A percentile compares a stretch with the other conserved stretches of the same genome.
These are phyloP conservation scores for Solanum medicagineum DNA, from an alignment of 257 asterid species.

Conservation along the genomic window DNA sequence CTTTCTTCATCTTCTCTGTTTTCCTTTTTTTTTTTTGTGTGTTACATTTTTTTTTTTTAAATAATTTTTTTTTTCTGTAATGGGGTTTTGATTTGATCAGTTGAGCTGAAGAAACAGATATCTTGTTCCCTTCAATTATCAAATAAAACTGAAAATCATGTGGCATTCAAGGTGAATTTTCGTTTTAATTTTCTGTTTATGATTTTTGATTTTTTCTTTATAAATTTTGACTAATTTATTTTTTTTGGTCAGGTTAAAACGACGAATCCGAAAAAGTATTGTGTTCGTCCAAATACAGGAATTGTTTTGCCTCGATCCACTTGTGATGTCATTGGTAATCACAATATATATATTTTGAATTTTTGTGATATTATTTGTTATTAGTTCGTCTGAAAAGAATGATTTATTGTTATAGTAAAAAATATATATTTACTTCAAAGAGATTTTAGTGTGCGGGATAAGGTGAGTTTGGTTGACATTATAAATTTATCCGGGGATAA, in stretches of 20 bases:
- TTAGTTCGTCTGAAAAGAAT: background rate
- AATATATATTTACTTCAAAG: background rate
- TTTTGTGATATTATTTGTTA: background rate
- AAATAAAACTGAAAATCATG: conserved; percentile 57
- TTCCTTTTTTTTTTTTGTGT: too few relatives aligned
- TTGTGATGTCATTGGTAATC: conserved; percentile 32
- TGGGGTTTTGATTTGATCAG: conserved; percentile 20
- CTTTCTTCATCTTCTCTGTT: background rate
- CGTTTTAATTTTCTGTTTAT: background rate
- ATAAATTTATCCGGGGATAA: too few relatives aligned
- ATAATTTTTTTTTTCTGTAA: background rate
- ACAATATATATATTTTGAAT: background rate
- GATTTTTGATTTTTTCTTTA: background rate
- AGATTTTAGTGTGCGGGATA: background rate
- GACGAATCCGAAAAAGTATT: conserved; percentile 72
- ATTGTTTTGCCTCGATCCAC: conserved; percentile 34
- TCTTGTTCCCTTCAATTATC: conserved; percentile 59
- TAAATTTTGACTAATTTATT: background rate
- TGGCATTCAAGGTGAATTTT: conserved; percentile 54
- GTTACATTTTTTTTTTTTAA: background rate
- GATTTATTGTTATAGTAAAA: background rate
- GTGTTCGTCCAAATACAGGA: conserved; percentile 54
- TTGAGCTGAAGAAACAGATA: conserved; percentile 76
- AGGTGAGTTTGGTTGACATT: background rate
- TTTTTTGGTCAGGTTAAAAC: conserved; percentile 34